Conservation (phyloP, 2,329 filamentous ascomycete genomes). For the Dactylellina parvicollis region DNA sequence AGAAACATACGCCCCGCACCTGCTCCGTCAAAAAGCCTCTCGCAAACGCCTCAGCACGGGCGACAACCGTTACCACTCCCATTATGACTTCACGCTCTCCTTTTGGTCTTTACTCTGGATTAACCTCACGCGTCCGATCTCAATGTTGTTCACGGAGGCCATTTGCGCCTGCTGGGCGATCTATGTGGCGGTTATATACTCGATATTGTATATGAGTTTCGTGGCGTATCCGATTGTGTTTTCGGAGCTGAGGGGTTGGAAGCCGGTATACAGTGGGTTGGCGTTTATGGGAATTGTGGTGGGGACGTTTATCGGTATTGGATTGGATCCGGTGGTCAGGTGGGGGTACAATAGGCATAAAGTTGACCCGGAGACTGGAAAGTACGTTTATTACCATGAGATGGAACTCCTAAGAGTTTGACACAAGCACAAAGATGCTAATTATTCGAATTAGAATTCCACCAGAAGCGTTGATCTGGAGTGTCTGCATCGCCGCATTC, state of each 20-base stretch:
- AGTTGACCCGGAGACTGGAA: slow-evolving; percentile 78
- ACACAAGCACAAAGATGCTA: background rate
- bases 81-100: slow-evolving; percentile 74
- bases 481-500: slow-evolving; percentile 81
- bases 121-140: slow-evolving; percentile 80
- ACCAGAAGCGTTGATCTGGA: slow-evolving; percentile 82
- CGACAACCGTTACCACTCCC: slow-evolving; percentile 78
- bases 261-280: slow-evolving; percentile 75
- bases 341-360: slow-evolving; percentile 80
- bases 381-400: slow-evolving; percentile 59
- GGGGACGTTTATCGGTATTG: slow-evolving; percentile 67
- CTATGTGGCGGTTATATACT: slow-evolving; percentile 80
- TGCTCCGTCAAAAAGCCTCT: slow-evolving; percentile 74
- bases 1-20: slow-evolving; percentile 79
- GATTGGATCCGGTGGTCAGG: slow-evolving; percentile 74
- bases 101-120: slow-evolving; percentile 75
- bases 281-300: slow-evolving; percentile 78
- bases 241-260: slow-evolving; percentile 75
- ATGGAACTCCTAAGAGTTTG: background rate
- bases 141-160: slow-evolving; percentile 81
- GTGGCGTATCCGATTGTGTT: slow-evolving; percentile 70
- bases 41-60: slow-evolving; percentile 73
- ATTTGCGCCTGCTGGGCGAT: slow-evolving; percentile 79
- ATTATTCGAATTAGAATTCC: slow-evolving; percentile 62
- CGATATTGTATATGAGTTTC: slow-evolving; percentile 88